Evolutionary conservation across 495 filamentous ascomycete genomes (phyloP).

Genomic region (Annulohypoxylon moriforme): DNA sequence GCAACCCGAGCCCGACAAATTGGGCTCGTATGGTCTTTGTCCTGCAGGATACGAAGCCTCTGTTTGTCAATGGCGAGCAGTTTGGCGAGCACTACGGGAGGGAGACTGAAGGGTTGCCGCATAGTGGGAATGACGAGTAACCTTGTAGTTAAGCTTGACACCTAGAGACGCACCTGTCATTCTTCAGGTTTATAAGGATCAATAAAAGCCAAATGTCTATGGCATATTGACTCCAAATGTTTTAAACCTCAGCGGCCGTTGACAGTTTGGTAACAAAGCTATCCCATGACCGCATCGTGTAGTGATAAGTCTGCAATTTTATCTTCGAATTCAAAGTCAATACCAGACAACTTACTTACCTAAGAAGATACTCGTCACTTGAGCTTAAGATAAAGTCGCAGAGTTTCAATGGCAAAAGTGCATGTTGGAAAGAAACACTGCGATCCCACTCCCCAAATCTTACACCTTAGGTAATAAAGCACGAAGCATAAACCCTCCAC

Average conservation of each 20-base stretch:
- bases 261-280: too few species aligned
- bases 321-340: too few species aligned
- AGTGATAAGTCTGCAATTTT: too few species aligned
- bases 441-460: background rate
- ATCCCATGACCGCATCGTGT: too few species aligned
- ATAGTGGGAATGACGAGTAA: slow-evolving; percentile 54
- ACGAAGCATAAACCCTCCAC: background rate
- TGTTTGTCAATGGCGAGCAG: slow-evolving; percentile 57
- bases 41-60: slow-evolving; percentile 51
- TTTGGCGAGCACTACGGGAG: slow-evolving; percentile 63
- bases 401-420: background rate
- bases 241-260: too few species aligned
- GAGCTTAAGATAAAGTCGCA: background rate
- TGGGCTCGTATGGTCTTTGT: slow-evolving; percentile 52
- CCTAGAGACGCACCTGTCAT: too few species aligned
- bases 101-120: slow-evolving; percentile 48
- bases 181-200: too few species aligned
- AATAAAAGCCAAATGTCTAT: too few species aligned
- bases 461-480: background rate
- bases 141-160: background rate
- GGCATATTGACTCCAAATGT: too few species aligned
- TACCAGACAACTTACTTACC: too few species aligned
- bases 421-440: background rate
- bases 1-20: slow-evolving; percentile 63
- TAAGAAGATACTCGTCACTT: too few species aligned